Evolutionary conservation across 208 protist species (phyloP).

Genomic region (Acanthamoeba royreba): DNA sequence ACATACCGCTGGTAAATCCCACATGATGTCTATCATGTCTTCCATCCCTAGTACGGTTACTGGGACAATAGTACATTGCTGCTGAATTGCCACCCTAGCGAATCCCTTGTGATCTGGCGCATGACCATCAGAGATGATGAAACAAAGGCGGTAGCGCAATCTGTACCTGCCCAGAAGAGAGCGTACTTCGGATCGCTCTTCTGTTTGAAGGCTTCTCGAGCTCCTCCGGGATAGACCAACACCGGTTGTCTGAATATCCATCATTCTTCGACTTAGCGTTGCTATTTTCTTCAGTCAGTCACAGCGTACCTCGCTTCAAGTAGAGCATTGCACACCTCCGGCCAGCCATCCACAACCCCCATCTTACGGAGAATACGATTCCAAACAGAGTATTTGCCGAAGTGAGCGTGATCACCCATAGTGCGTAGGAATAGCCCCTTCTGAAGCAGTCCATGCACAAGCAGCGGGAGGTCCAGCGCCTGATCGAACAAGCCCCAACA

Average conservation of each 20-base stretch:
- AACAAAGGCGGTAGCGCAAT: background rate
- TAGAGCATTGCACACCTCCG: background rate
- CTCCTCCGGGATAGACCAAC: background rate
- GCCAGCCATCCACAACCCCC: background rate
- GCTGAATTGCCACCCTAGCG: background rate
- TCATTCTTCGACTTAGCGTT: too few species aligned
- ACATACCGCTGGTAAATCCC: background rate
- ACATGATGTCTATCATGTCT: background rate
- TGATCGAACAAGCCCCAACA: background rate
- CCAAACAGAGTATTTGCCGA: background rate
- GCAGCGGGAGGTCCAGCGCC: background rate
- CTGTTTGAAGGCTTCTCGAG: background rate
- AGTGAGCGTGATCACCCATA: background rate
- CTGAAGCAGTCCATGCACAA: background rate
- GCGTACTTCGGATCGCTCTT: background rate
- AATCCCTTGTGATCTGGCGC: conserved; percentile 25
- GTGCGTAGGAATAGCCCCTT: background rate
- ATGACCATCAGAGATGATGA: too few species aligned
- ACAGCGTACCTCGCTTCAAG: background rate
- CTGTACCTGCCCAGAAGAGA: background rate
- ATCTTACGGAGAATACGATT: background rate
- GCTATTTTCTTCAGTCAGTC: too few species aligned
- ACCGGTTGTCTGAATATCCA: background rate
- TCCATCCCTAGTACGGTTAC: background rate
- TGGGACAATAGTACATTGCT: background rate